Conservation (phyloP, 257 asterid species). For the Solanum appendiculatum region DNA sequence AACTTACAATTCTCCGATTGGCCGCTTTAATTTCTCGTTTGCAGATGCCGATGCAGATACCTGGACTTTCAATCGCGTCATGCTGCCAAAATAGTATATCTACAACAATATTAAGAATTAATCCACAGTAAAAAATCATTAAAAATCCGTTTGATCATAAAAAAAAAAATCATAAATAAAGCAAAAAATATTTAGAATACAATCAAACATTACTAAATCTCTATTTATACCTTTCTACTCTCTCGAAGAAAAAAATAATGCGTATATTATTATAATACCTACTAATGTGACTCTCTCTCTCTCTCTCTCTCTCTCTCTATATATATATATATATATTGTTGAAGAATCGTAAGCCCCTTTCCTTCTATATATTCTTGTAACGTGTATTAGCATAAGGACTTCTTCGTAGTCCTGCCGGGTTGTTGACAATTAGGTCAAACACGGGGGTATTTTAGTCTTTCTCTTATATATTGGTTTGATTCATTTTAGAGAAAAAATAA, state of each 20-base stretch:
- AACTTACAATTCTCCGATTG: constrained; percentile 71
- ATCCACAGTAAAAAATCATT: background rate
- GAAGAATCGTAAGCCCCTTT: background rate
- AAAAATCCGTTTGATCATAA: background rate
- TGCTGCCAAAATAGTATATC: constrained; percentile 24
- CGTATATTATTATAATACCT: background rate
- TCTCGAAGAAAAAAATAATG: background rate
- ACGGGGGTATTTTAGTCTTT: background rate
- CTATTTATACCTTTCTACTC: background rate
- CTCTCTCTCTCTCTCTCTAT: background rate
- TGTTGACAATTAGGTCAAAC: background rate
- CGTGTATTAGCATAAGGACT: too few relatives aligned
- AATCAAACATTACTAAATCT: background rate
- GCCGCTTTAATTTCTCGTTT: constrained; percentile 71
- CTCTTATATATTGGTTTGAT: background rate
- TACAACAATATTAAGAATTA: background rate
- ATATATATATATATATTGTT: too few relatives aligned
- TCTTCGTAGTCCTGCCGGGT: background rate
- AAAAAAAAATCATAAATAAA: background rate
- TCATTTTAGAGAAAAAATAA: too few relatives aligned
- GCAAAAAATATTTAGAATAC: background rate
- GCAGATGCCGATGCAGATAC: constrained; percentile 14
- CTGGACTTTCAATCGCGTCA: constrained; percentile 74
- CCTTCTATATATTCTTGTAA: background rate
- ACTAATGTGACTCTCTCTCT: background rate